Base-by-base conservation (phyloP, 2,329 filamentous ascomycete species). In the Arthroderma sp. region DNA sequence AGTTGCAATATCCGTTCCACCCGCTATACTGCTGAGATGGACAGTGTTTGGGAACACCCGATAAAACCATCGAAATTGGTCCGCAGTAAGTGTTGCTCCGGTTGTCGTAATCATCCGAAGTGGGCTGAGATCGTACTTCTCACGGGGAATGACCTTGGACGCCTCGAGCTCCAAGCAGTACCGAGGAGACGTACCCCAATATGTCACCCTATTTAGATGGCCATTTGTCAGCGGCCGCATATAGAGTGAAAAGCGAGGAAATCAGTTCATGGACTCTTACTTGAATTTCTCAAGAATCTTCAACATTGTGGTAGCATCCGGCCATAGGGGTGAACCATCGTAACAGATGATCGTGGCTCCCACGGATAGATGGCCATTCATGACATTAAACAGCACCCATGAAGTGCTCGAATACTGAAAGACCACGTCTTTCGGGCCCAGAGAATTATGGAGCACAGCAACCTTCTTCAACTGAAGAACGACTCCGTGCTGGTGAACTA, bases 361-460 rank as follows among this genome's bases (percentile, higher is more conserved):
- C 29, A 60, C 59, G 8, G 62, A 58, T n/a, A 68, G 55, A 49
- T 68, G 61, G 29, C 64, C 64, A 44, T 64, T 60, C 64, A 68
- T 66, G 36, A 67, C 61, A 51, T 68, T 66, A 55, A 64, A 69
- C n/a, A 70, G 58, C 1, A 70, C 62, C 68, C 68, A 71, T 5
- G 65, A 67, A 1, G 68, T 70, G 37, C 59, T 67, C 4, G 61
- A 65, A 53, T 69, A 71, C 47, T 71, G 68, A 46, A 71, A 62
- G 28, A 70, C 63, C 5, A 66, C 55, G 38, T 66, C 63, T 6
- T 56, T 46, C 0, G 62, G 55, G 1, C 58, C 60, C 6, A 69
- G 58, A 5, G 61, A 63, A 55, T 69, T 69, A 54, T 71, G 68
- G 1, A 71, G 56, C 22, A 60, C 51, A 3, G 64, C 58, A 39